Evolutionary conservation across 2,329 filamentous ascomycete species (phyloP), one percentile per base, ranked within the genome.

Genomic region (Ophiocordyceps unilateralis): DNA sequence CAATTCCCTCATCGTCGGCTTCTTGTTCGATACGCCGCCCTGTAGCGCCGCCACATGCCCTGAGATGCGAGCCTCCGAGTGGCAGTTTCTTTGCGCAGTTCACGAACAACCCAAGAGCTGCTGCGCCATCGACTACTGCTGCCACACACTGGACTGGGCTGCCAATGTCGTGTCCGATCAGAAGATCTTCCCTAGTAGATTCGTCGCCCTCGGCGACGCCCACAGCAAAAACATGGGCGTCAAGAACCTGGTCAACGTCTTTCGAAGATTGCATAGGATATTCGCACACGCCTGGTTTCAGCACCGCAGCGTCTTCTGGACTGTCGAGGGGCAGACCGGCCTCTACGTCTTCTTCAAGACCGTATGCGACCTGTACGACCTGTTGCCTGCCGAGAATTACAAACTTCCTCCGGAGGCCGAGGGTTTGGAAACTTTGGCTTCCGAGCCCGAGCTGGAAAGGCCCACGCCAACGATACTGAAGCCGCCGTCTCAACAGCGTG

Each of bases 201-300:
- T 93, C 49, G 70, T 74, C 42, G 63, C 73, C 9, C 54, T 69
- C 23, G 65, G 61, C 44, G 72, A 74, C 57, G 67, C 66, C 34
- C 71, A 77, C 55, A 76, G 76, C 53, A 74, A 72, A 57, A 70
- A 68, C 47, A 62, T 71, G 38, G 83, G 84, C 44, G 69, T 82
- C 46, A 85, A 86, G 60, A 89, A 93, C 58, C 69, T 98, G 46
- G 83, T 89, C 52, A 96, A 95, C 59, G 89, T 98, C 44, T 96
- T 98, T 62, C 76, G 91, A 44, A 76, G 91, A 14, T 75, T 96
- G 41, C 93, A 98, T 61, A 77, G 91, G 46, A 96, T 98, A 62
- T 98, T 96, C 58, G 91, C 91, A 40, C 91, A 98, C 58, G 91
- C 91, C 8, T 98, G 91, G 91, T 98, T 95, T 60, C 87, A 95